Base-by-base conservation (phyloP, 2,329 filamentous ascomycete species). In the Aspergillus hortae region DNA sequence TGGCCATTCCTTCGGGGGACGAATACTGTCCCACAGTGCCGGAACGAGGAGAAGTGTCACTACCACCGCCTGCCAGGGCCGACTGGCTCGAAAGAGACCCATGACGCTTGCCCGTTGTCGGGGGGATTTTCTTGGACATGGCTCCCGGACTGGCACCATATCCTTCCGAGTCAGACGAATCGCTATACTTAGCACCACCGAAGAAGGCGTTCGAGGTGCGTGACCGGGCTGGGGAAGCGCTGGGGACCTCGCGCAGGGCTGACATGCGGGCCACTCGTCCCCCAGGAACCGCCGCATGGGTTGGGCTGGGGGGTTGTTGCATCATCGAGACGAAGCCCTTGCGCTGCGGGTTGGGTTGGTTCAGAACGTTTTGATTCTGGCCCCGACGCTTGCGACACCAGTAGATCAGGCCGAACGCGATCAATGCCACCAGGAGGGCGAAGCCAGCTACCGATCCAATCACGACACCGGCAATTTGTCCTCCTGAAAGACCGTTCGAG, bases 201-300 rank as follows among this genome's bases (percentile, higher is more conserved):
- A 74, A 74, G 35, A 76, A 75, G 12, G 77, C 75, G 21, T 73
- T 75, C 9, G 77, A 77, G 6, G 71, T 75, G 66, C 69, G 79
- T 51, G 80, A 80, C 30, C 77, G 77, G 2, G 78, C 78, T 1
- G 84, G 79, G 3, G 84, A 83, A 19, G 84, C 81, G 52, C 80
- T 83, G 1, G 84, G 83, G 49, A 87, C 83, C 4, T 85, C 87
- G 73, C 96, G 92, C 48, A 99, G 74, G 32, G 94, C 94, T 36
- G 92, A 92, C 94, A 99, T 97, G 51, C 94, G 86, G 36, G 94
- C 90, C 53, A 99, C 94, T 56, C 94, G 87, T 27, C 90, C 91
- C 41, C 91, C 92, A 5, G 91, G 89, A 10, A 95, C 79, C 14
- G 91, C 82, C 61, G 90, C 87, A 58, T 89, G 88, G 38, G 83